These are phyloP conservation scores for Nothophaeocryptopus gaeumannii DNA, from an alignment of 2,329 filamentous ascomycete genomes.

Conservation along the genomic window DNA sequence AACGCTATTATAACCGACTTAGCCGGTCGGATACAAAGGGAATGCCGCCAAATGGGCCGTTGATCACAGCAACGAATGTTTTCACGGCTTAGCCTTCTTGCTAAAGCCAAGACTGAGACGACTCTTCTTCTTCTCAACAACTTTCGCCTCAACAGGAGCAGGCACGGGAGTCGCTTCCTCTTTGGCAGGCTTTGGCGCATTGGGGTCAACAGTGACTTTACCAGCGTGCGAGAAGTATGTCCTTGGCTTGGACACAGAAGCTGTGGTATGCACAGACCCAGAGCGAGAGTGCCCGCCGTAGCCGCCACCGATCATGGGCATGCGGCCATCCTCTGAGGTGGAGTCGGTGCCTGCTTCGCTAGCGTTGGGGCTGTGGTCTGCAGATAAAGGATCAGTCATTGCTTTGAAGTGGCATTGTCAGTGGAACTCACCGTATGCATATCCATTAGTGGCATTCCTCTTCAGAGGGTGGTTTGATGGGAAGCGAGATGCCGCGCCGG, in stretches of 20 bases:
- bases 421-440: slow-evolving; percentile 23
- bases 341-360: slow-evolving; percentile 21
- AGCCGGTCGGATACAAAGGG: not conserved
- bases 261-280: slow-evolving; percentile 13
- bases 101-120: slow-evolving; percentile 28
- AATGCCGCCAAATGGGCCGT: not conserved
- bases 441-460: slow-evolving; percentile 25
- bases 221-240: slow-evolving; percentile 32
- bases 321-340: slow-evolving; percentile 20
- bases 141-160: slow-evolving; percentile 5
- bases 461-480: slow-evolving; percentile 15
- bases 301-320: slow-evolving; percentile 4
- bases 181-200: slow-evolving; percentile 5
- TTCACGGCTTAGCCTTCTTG: slow-evolving; percentile 20
- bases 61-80: not conserved
- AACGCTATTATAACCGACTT: slow-evolving; percentile 12
- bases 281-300: slow-evolving; percentile 6
- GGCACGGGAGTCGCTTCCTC: slow-evolving; percentile 1
- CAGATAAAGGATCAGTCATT: slow-evolving; percentile 1
- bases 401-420: not conserved
- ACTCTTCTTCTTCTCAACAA: slow-evolving; percentile 26
- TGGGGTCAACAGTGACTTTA: slow-evolving; percentile 22
- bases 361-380: slow-evolving; percentile 27
- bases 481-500: slow-evolving; percentile 3
- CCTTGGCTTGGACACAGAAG: slow-evolving; percentile 21